These are phyloP conservation scores for Aquilaria sinensis DNA, from an alignment of 345 rosid genomes.

Conservation along the genomic window DNA sequence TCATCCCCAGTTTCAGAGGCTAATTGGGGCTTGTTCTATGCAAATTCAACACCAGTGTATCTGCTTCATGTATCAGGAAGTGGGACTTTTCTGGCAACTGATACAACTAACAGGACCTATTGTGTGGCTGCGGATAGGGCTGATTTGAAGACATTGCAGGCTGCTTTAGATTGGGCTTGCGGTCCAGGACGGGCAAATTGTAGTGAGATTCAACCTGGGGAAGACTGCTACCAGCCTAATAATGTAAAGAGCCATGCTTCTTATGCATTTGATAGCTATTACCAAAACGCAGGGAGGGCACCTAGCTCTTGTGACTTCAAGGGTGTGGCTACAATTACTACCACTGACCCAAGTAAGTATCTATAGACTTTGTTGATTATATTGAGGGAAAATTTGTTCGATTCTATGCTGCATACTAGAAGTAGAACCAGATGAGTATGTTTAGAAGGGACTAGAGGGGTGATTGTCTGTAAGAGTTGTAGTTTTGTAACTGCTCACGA, in stretches of 20 bases:
- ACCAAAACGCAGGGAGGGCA: conserved; percentile 67
- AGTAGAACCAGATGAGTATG: too few species aligned
- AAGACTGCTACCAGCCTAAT: conserved; percentile 76
- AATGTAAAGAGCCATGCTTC: conserved; percentile 77
- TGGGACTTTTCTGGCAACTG: conserved; percentile 71
- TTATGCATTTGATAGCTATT: conserved; percentile 90
- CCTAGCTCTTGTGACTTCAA: conserved; percentile 86
- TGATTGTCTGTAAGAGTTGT: too few species aligned
- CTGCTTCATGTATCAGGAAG: conserved; percentile 79
- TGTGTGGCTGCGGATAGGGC: conserved; percentile 62
- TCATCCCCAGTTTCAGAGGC: conserved; percentile 73
- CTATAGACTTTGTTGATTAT: too few species aligned
- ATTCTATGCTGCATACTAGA: too few species aligned
- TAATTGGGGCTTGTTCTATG: conserved; percentile 76
- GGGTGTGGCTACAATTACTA: conserved; percentile 86
- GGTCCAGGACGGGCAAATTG: conserved; percentile 84
- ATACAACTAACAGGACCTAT: conserved; percentile 77
- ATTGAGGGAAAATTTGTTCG: too few species aligned
- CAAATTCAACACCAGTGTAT: conserved; percentile 70
- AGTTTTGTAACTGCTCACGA: background rate
- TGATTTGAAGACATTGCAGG: conserved; percentile 62
- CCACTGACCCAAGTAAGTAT: conserved; percentile 85
- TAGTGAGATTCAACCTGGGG: conserved; percentile 84
- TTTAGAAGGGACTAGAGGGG: too few species aligned
- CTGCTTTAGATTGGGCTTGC: conserved; percentile 94